Percentiles rank a stretch among this genome's conserved stretches.
Conservation (phyloP, 208 protist genomes). For the Vickermania ingenoplastis region DNA sequence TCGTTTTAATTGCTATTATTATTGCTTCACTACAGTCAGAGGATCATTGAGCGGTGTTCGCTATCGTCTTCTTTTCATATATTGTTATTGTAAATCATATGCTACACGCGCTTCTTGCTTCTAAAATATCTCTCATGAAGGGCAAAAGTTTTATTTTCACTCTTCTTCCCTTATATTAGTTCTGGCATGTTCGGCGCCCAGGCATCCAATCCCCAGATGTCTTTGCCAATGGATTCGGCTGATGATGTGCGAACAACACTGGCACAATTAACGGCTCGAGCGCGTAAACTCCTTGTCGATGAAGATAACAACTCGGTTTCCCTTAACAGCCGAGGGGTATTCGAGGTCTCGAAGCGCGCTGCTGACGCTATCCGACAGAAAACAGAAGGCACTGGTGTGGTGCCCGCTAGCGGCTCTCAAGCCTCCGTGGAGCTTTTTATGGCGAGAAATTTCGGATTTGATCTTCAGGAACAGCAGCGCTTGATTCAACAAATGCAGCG, state of each 20-base stretch:
- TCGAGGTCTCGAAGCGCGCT: slow-evolving; percentile 42
- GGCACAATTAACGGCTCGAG: slow-evolving; percentile 54
- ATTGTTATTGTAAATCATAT: too few species aligned
- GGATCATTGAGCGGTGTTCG: too few species aligned
- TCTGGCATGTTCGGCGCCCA: too few species aligned
- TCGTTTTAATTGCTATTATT: too few species aligned
- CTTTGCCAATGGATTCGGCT: slow-evolving; percentile 16
- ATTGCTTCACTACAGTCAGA: too few species aligned
- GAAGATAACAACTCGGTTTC: slow-evolving; percentile 37
- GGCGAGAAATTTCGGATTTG: slow-evolving; percentile 67
- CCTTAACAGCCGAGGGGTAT: slow-evolving; percentile 52
- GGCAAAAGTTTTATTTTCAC: too few species aligned
- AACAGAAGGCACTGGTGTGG: slow-evolving; percentile 7
- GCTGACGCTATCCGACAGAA: slow-evolving; percentile 27
- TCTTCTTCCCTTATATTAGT: too few species aligned
- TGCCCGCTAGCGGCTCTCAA: slow-evolving; percentile 20
- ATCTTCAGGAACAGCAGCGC: slow-evolving; percentile 73
- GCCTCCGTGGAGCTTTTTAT: slow-evolving; percentile 80
- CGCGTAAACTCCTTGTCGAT: slow-evolving; percentile 39
- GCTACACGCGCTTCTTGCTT: too few species aligned
- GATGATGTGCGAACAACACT: slow-evolving; percentile 61
- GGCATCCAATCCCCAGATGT: not conserved
- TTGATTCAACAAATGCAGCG: slow-evolving; percentile 59
- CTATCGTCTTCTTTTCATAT: too few species aligned
- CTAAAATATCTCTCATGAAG: too few species aligned